Evolutionary conservation across 306 rosid genomes (phyloP), one percentile per base, ranked within the genome.

Genomic region (Neltuma alba): DNA sequence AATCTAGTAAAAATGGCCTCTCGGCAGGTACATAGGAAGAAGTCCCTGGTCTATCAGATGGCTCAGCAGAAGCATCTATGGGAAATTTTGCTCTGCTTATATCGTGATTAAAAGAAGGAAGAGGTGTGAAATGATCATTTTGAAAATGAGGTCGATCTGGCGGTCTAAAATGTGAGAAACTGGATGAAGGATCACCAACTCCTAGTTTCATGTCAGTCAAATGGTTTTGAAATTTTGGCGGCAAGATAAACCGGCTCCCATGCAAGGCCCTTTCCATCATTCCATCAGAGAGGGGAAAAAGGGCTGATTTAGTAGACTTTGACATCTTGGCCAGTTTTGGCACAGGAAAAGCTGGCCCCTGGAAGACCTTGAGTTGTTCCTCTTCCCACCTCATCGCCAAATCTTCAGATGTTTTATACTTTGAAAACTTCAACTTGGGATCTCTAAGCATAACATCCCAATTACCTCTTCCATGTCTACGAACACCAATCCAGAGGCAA

Each of bases 221-320:
- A 86, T 96, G 99, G 82, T 84, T 60, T 60, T 93, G 96, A 75
- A 93, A 96, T 77, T 90, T 96, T 28, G 96, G 90, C 6, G 92
- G 92, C 42, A 90, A 78, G 45, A 85, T 82, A 57, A 96, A 85
- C 89, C 93, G 90, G 96, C 96, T 88, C 60, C 96, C 98, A 34
- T 89, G 99, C 87, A 96, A 84, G 66, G 99, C 98, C 87, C 98
- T 89, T 41, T 93, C 89, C 99, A 96, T 93, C 98, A 93, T 93
- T 65, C 94, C 99, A 83, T 93, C 99, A 82, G 99, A 92, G 76
- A 96, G 91, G 14, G 98, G 93, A 86, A 96, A 90, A 52, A 86
- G 83, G 15, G 94, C 76, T 37, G 94, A 85, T 82, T 87, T 96
- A 70, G 85, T 37, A 79, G 88, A 77, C 88, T 80, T 91, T 2